Evolutionary conservation across 768 basidiomycete genomes (phyloP).

Genomic region (Amanita pallidorosea): DNA sequence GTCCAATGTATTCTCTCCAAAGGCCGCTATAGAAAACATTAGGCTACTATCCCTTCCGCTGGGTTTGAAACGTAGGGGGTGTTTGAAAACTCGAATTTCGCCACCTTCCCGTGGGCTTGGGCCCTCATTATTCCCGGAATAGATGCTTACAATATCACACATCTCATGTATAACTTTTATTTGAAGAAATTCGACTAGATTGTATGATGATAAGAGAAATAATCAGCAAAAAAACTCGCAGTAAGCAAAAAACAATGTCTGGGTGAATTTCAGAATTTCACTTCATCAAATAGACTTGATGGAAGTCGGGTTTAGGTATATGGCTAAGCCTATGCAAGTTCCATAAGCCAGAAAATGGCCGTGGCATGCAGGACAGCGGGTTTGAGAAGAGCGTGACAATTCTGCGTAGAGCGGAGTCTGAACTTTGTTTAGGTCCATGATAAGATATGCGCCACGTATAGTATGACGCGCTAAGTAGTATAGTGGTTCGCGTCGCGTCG

Average conservation of each 20-base stretch:
- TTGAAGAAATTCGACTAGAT: background rate
- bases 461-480: no score
- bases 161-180: background rate
- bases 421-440: background rate
- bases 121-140: constrained; percentile 3
- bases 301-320: background rate
- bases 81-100: constrained; percentile 5
- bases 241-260: background rate
- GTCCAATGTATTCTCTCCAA: no score
- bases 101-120: constrained; percentile 1
- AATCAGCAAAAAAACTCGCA: background rate
- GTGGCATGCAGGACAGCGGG: background rate
- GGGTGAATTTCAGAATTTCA: background rate
- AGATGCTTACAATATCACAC: background rate
- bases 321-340: background rate
- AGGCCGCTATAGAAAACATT: no score
- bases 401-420: no score
- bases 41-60: constrained; percentile 1
- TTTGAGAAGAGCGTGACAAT: no score
- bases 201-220: background rate
- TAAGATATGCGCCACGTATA: background rate
- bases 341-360: background rate
- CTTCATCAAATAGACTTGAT: background rate
- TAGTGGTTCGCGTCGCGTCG: background rate
- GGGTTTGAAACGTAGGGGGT: constrained; percentile 4